A percentile compares a stretch with the other conserved stretches of the same genome.
These are phyloP conservation scores for Schoenoplectus tabernaemontani DNA, from an alignment of 202 grass and related monocot species.

Conservation along the genomic window DNA sequence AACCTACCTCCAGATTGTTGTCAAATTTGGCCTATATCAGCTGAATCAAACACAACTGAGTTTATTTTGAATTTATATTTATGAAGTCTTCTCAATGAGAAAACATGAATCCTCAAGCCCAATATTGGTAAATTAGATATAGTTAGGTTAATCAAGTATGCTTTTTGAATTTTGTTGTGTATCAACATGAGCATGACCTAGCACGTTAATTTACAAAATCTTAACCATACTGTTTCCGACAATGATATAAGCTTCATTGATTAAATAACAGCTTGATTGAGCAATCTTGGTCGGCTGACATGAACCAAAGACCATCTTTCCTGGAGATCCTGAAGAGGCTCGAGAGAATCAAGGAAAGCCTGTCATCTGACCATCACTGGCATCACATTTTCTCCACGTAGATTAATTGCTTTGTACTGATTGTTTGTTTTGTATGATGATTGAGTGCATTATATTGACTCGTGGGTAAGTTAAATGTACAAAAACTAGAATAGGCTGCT, in stretches of 20 bases:
- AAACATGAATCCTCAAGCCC: neutral
- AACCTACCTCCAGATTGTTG: neutral
- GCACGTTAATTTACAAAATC: neutral
- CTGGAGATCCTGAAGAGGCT: constrained; percentile 89
- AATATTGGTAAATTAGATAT: neutral
- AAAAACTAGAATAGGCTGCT: constrained; percentile 11
- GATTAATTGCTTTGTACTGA: neutral
- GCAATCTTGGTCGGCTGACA: constrained; percentile 60
- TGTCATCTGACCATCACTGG: constrained; percentile 66
- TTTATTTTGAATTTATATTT: neutral
- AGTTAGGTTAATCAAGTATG: neutral
- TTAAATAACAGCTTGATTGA: constrained; percentile 55
- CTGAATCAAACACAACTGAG: neutral
- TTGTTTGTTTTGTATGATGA: neutral
- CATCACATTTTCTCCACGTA: constrained; percentile 47
- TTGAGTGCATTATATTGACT: neutral
- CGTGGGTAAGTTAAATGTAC: neutral
- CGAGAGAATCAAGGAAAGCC: constrained; percentile 75
- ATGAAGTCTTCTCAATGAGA: neutral
- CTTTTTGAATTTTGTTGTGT: neutral
- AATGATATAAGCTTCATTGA: constrained; percentile 13
- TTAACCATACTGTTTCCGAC: neutral
- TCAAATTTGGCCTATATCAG: neutral
- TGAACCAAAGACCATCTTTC: constrained; percentile 79
- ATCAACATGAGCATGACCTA: neutral